Evolutionary conservation across 23 red algal genomes (phyloP).

Genomic region (Gracilariopsis chorda): DNA sequence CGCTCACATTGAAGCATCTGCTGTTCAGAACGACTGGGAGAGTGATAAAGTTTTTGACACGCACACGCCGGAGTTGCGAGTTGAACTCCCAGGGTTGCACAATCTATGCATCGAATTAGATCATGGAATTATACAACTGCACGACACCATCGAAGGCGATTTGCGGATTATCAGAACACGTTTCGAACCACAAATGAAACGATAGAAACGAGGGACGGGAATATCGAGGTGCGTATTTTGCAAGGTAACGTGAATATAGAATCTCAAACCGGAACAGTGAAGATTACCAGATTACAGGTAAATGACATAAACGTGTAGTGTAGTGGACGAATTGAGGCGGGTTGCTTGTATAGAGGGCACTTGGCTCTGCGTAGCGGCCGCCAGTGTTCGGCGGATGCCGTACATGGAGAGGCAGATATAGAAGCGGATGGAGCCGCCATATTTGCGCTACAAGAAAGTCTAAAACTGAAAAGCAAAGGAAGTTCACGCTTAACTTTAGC

Average conservation of each 20-base stretch:
- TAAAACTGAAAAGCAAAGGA: neutral
- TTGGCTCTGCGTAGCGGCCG: neutral
- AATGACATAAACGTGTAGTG: conserved; percentile 17
- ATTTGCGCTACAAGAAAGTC: neutral
- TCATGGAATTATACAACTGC: conserved; percentile 16
- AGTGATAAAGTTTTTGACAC: neutral
- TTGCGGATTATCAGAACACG: neutral
- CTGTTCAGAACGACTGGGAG: neutral
- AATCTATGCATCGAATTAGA: conserved; percentile 41
- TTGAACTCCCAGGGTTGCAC: conserved; percentile 47
- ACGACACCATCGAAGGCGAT: conserved; percentile 69
- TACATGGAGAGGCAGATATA: conserved; percentile 23
- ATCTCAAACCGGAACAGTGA: neutral
- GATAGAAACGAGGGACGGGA: neutral
- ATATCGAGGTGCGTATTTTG: conserved; percentile 12
- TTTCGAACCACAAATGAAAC: conserved; percentile 15
- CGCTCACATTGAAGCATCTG: neutral
- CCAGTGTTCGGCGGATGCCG: neutral
- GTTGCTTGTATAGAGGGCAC: neutral
- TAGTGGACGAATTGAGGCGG: neutral
- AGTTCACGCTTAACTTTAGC: neutral
- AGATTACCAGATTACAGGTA: neutral
- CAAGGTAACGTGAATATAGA: conserved; percentile 12
- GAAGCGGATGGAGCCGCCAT: neutral
- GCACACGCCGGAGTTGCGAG: neutral